Evolutionary conservation across 2,329 filamentous ascomycete species (phyloP).

Genomic region (Magnaporthiopsis rhizophila): DNA sequence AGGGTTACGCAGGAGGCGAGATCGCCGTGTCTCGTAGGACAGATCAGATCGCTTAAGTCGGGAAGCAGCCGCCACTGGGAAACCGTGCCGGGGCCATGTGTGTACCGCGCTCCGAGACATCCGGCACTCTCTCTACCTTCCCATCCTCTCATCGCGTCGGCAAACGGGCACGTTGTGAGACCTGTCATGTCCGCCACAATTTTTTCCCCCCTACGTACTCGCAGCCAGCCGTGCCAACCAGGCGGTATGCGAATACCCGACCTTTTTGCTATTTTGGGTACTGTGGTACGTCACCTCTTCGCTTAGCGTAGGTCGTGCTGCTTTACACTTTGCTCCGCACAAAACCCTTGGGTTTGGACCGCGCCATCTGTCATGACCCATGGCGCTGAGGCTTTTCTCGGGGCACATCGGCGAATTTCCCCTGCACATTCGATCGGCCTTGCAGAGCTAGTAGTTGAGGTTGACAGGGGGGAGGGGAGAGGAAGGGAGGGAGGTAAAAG

Average conservation of each 20-base stretch:
- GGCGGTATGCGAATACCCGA: background rate
- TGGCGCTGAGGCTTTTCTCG: background rate
- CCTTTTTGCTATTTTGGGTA: too few species aligned
- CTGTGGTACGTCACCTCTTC: background rate
- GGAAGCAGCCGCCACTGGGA: background rate
- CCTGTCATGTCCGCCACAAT: background rate
- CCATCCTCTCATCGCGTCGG: background rate
- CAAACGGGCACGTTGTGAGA: background rate
- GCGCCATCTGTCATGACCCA: too few species aligned
- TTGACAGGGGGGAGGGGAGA: background rate
- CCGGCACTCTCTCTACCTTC: background rate
- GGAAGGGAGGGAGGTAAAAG: background rate
- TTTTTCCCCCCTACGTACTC: background rate
- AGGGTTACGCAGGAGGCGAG: background rate
- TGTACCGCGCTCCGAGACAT: background rate
- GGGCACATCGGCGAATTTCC: background rate
- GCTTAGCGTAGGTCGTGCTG: background rate
- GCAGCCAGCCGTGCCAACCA: too few species aligned
- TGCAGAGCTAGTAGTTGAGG: background rate
- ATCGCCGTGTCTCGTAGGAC: background rate
- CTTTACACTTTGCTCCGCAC: background rate
- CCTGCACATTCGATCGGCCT: background rate
- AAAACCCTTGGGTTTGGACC: background rate
- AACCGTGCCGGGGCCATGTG: background rate
- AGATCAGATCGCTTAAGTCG: background rate